Conservation (phyloP, 164 flowering plant species). For the Umbilicus rupestris region DNA sequence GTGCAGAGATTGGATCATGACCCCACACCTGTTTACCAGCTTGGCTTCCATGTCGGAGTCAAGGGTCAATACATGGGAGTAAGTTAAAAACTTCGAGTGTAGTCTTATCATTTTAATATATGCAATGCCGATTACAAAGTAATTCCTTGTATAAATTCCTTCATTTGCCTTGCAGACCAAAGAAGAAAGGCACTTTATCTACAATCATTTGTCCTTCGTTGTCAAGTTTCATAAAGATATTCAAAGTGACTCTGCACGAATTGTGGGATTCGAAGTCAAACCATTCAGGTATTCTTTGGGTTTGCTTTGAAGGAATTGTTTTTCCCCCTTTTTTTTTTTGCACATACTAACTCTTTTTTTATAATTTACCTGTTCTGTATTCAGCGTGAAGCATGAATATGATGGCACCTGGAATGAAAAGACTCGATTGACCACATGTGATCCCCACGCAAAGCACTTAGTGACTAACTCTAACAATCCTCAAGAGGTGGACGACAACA, state of each 20-base stretch:
- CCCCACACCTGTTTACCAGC: constrained; percentile 47
- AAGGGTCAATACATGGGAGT: too few relatives aligned
- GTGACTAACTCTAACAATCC: constrained; percentile 68
- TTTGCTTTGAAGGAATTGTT: constrained; percentile 2
- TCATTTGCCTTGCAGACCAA: constrained; percentile 48
- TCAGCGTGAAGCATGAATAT: constrained; percentile 47
- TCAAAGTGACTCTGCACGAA: constrained; percentile 60
- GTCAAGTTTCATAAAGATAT: constrained; percentile 82
- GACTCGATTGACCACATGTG: constrained; percentile 67
- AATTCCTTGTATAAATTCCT: neutral
- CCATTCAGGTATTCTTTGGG: constrained; percentile 59
- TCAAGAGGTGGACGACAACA: constrained; percentile 72
- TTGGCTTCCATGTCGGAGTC: constrained; percentile 76
- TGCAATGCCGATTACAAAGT: neutral
- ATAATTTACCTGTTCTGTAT: constrained; percentile 42
- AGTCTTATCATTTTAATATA: neutral
- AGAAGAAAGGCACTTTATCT: constrained; percentile 72
- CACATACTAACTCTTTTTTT: too few relatives aligned
- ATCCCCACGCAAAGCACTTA: constrained; percentile 64
- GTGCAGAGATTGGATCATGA: constrained; percentile 52
- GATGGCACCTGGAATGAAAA: constrained; percentile 73
- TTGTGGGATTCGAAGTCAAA: constrained; percentile 93
- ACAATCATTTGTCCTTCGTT: constrained; percentile 75
- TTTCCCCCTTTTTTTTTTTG: neutral
- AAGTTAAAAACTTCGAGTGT: neutral